Conservation (phyloP, 2,329 filamentous ascomycete genomes). For the Thelonectria blattea region DNA sequence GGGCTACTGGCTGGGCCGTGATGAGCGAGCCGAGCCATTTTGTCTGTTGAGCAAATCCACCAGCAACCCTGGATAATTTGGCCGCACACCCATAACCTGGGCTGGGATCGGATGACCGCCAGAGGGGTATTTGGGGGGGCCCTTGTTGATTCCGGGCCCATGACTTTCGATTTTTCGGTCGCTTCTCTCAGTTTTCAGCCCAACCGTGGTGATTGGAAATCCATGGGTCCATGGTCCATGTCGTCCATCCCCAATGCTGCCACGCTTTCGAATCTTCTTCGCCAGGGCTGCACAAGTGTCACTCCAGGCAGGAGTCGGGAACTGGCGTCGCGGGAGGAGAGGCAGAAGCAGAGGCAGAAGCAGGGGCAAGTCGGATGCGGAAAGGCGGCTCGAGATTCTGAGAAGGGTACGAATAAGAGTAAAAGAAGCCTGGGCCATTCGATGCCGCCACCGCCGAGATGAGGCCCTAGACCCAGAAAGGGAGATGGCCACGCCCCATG, state of each 20-base stretch:
- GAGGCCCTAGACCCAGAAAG: slow-evolving; percentile 11
- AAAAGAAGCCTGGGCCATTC: slow-evolving; percentile 9
- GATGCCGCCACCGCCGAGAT: slow-evolving; percentile 12
- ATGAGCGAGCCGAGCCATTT: slow-evolving; percentile 2
- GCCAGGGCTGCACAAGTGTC: not conserved
- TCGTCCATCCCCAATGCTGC: not conserved
- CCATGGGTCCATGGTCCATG: slow-evolving; percentile 2
- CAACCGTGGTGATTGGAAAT: not conserved
- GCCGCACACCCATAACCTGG: slow-evolving; percentile 16
- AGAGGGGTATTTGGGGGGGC: not conserved
- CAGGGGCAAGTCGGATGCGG: not conserved
- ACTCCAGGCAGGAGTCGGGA: too few species aligned
- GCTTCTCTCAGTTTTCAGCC: not conserved
- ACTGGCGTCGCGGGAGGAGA: too few species aligned
- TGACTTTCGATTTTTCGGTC: not conserved
- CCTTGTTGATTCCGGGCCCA: slow-evolving; percentile 5
- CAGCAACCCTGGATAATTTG: slow-evolving; percentile 22
- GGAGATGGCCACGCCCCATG: not conserved
- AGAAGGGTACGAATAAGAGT: not conserved
- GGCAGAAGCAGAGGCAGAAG: not conserved
- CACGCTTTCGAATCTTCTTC: slow-evolving; percentile 1
- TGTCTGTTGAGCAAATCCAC: slow-evolving; percentile 19
- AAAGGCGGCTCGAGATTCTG: not conserved
- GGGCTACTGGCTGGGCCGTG: slow-evolving; percentile 7
- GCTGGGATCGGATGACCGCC: slow-evolving; percentile 16